These are phyloP conservation scores for Rhypophila decipiens DNA, from an alignment of 495 filamentous ascomycete genomes.

Conservation along the genomic window DNA sequence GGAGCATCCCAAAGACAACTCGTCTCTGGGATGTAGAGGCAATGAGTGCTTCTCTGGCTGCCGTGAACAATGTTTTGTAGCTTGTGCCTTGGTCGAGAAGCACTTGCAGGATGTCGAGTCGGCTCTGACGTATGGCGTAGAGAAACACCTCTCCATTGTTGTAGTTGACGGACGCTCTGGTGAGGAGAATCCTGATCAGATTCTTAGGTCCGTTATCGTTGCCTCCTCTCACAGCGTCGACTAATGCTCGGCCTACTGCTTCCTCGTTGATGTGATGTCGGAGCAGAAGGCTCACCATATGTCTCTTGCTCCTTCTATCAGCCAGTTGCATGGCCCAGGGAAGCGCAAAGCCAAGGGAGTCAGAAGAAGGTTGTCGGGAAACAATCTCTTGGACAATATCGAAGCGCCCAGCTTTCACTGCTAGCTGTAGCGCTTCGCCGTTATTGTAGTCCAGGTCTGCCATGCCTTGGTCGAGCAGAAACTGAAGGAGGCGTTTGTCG, in stretches of 20 bases:
- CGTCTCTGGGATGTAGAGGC: conserved; percentile 5
- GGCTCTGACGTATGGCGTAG: conserved; percentile 18
- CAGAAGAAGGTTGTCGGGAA: conserved; percentile 22
- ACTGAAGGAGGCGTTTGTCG: conserved; percentile 27
- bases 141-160: conserved; percentile 27
- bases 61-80: conserved; percentile 22
- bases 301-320: conserved; percentile 3
- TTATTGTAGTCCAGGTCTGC: conserved; percentile 33
- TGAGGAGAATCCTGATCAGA: conserved; percentile 17
- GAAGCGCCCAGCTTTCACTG: conserved; percentile 19
- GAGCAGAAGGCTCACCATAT: conserved; percentile 16
- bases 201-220: conserved; percentile 7
- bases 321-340: conserved; percentile 17
- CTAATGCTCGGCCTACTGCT: conserved; percentile 25
- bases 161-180: conserved; percentile 20
- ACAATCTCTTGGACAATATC: conserved; percentile 30
- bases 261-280: conserved; percentile 22
- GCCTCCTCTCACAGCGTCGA: conserved; percentile 25
- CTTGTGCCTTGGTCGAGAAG: conserved; percentile 20
- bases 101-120: conserved; percentile 15
- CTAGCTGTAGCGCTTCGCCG: conserved; percentile 31
- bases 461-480: conserved; percentile 33
- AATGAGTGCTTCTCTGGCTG: conserved; percentile 18
- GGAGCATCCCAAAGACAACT: conserved; percentile 11
- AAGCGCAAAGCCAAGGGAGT: conserved; percentile 18